phyloP scores from a whole-genome alignment of 2,329 filamentous ascomycete genomes.

The Pseudocercospora fuligena region DNA sequence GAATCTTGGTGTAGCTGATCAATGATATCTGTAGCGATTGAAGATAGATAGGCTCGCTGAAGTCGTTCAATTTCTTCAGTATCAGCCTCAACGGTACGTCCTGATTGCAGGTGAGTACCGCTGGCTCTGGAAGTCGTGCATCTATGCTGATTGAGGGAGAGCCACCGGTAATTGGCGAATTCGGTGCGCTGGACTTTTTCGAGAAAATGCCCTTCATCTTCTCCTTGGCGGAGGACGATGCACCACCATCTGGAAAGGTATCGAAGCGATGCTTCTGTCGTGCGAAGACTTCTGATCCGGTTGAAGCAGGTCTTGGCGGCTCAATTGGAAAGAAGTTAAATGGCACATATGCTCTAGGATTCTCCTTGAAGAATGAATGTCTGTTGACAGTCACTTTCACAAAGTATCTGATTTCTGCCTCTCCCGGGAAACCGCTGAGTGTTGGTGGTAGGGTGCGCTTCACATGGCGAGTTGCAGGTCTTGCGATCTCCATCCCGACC shows the following conservation, averaged over 20 bases:
- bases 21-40: conserved; percentile 81
- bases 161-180: conserved; percentile 37
- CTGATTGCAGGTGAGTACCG: conserved; percentile 87
- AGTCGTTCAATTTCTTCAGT: conserved; percentile 74
- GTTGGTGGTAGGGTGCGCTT: conserved; percentile 88
- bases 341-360: conserved; percentile 67
- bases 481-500: conserved; percentile 52
- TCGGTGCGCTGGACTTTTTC: conserved; percentile 33
- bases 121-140: conserved; percentile 81
- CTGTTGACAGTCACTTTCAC: conserved; percentile 92
- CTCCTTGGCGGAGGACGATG: conserved; percentile 37
- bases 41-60: conserved; percentile 72
- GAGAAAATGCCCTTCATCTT: conserved; percentile 68
- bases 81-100: conserved; percentile 80
- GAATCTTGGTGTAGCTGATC: conserved; percentile 77
- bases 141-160: conserved; percentile 73
- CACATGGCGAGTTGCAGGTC: conserved; percentile 65
- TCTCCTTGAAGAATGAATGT: conserved; percentile 89
- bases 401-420: conserved; percentile 91
- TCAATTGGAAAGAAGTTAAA: conserved; percentile 95
- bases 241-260: conserved; percentile 25
- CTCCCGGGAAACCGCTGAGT: conserved; percentile 80
- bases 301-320: conserved; percentile 71
- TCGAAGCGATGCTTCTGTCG: conserved; percentile 69
- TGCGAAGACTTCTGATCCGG: conserved; percentile 81